Conservation (phyloP, 805 yeast species). For the Candida sphagnicola region DNA sequence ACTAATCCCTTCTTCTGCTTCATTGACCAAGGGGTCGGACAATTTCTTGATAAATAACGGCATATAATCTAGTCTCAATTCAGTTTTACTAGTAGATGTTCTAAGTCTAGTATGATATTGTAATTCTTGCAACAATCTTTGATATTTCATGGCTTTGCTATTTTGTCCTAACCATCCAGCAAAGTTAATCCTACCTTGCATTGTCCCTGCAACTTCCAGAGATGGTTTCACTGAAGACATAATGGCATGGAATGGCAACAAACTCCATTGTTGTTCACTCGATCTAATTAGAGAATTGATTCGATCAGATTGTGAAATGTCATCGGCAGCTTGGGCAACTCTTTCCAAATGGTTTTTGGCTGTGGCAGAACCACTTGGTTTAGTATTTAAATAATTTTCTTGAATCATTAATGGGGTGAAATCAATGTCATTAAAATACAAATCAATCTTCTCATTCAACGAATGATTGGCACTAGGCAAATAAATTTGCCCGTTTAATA, state of each 20-base stretch:
- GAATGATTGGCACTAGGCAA: slow-evolving; percentile 48
- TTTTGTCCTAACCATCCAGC: slow-evolving; percentile 88
- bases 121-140: slow-evolving; percentile 76
- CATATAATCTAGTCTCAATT: slow-evolving; percentile 72
- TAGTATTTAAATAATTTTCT: slow-evolving; percentile 77
- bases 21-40: slow-evolving; percentile 50
- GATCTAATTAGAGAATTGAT: slow-evolving; percentile 82
- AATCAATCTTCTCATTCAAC: slow-evolving; percentile 77
- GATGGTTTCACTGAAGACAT: slow-evolving; percentile 83
- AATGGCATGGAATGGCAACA: slow-evolving; percentile 87
- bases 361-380: slow-evolving; percentile 46
- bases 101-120: slow-evolving; percentile 83
- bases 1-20: slow-evolving; percentile 61
- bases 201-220: slow-evolving; percentile 66
- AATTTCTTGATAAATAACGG: slow-evolving; percentile 59
- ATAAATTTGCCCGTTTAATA: slow-evolving; percentile 58
- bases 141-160: slow-evolving; percentile 76
- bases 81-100: slow-evolving; percentile 71
- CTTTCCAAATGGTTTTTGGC: slow-evolving; percentile 54
- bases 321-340: slow-evolving; percentile 77
- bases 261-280: slow-evolving; percentile 90
- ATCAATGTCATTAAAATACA: slow-evolving; percentile 92
- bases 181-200: slow-evolving; percentile 69
- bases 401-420: slow-evolving; percentile 95
- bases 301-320: slow-evolving; percentile 79